Percentiles rank a stretch among this genome's conserved stretches.
Evolutionary conservation across 148 eudicot species (phyloP).

Genomic region (Mesembryanthemum crystallinum): DNA sequence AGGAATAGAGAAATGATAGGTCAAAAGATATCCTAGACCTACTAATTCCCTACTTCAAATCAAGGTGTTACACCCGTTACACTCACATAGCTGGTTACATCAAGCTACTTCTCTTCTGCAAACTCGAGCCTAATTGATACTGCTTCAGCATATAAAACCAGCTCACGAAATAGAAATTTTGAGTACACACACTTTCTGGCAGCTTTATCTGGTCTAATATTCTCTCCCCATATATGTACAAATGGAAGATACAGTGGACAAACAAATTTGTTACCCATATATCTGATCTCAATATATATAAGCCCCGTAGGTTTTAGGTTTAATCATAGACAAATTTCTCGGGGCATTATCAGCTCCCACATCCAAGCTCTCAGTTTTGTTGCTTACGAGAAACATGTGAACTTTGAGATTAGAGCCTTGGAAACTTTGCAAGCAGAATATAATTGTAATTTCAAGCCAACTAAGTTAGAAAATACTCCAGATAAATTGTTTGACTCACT

Average conservation of each 20-base stretch:
- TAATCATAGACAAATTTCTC: too few species aligned
- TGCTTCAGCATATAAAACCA: neutral
- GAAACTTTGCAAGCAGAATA: too few species aligned
- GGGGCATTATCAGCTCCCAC: too few species aligned
- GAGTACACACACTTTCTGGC: neutral
- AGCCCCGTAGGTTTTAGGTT: too few species aligned
- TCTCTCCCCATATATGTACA: neutral
- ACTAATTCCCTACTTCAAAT: neutral
- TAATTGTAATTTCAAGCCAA: too few species aligned
- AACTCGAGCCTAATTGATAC: neutral
- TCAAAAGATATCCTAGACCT: neutral
- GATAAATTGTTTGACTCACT: too few species aligned
- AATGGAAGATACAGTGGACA: neutral
- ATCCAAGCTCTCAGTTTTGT: too few species aligned
- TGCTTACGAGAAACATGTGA: too few species aligned
- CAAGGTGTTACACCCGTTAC: neutral
- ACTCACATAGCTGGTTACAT: neutral
- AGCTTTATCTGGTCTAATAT: neutral
- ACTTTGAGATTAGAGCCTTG: too few species aligned
- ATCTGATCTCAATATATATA: too few species aligned
- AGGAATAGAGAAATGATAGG: neutral
- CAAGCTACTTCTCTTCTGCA: neutral
- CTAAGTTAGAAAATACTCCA: too few species aligned
- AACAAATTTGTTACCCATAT: too few species aligned
- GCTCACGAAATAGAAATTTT: neutral